Evolutionary conservation across 371 early-diverging fungal genomes (phyloP), one percentile per base, ranked within the genome.

Genomic region (Cokeromyces recurvatus): DNA sequence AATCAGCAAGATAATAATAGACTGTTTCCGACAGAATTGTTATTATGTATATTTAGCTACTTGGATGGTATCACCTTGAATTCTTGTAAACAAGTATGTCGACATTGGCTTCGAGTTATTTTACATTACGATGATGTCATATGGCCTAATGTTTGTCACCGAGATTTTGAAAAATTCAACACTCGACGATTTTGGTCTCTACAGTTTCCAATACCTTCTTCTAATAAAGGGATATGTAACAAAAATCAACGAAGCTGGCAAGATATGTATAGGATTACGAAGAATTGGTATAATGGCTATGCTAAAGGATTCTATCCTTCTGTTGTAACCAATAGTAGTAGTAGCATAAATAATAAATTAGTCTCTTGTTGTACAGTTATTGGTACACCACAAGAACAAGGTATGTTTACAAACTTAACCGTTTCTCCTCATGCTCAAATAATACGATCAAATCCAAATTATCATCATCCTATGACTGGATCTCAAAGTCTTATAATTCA

Each of bases 371-470:
- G 52, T 32, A 49, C 60, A 9, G 66, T 78, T 3, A 65, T 81
- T 14, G 81, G 81, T 4, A 39, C 68, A 7, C 74, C 69, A 4
- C 76, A 74, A 62, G 79, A 78, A 40, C 69, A 71, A n/a, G 67
- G 67, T 2, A 66, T 72, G 38, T 48, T 60, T 27, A 78, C 79
- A 4, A 43, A 48, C 6, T 36, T 81, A n/a, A 72, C 71, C 2
- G 23, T 77, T 2, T 48, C 64, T 7, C 34, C 51, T 1, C 48
- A 57, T 15, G 65, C 64, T 21, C 51, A 48, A 10, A 42, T 80
- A 21, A 48, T 77, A 11, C 68, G 76, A 8, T 81, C 77, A 1
- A 81, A 81, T 51, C 81, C 81, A 38, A 67, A 65, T 15, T 81
- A 81, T 49, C 65, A 68, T 32, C 32, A 32, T 19, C 53, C 47